Base-by-base conservation (phyloP, 2,329 filamentous ascomycete genomes). In the Sclerotinia subarctica region DNA sequence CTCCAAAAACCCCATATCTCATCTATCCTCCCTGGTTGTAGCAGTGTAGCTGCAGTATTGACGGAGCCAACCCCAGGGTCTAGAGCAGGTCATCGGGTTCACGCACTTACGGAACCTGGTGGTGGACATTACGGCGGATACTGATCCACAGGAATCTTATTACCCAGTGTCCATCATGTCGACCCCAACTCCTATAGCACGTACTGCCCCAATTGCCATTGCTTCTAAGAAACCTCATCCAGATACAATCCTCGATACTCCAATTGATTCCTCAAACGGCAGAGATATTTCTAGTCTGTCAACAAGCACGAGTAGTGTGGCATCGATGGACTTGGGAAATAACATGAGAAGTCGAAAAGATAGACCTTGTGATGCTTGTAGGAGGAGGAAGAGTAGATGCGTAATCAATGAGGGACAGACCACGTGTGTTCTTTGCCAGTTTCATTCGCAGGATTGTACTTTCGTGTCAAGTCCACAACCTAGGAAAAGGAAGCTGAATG, bases 391-490 rank as follows among this genome's bases (percentile, higher is more conserved):
- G 78, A 87, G 87, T 75, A 89, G 89, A 79, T 95, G 92, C 80
- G 88, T 93, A 71, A 86, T 91, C 73, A 89, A 93, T 76, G 91
- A 94, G 77, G 90, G 90, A 72, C 87, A 91, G 74, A 83, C 84
- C 51, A 82, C 85, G 72, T 95, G 92, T 79, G 85, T 92, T 71
- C 84, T 92, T 71, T 96, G 92, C 79, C 89, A 92, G 77, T 88
- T 89, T 77, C 89, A 90, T 79, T 90, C 89, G 75, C 86, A 91
- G 76, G 89, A 92, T 73, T 95, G 92, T 79, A 94, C 92, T 54
- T 88, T 94, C 77, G 84, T 89, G 63, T 88, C 90, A 72, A 92
- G 90, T 78, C 91, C 91, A 32, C 88, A 89, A 76, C 88, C 90
- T 68, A 86, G 92, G 74, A 95, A 95, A 82, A 86, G 92, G 77